These are phyloP conservation scores for Caryocar brasiliense DNA, from an alignment of 441 rosid species.

Conservation along the genomic window DNA sequence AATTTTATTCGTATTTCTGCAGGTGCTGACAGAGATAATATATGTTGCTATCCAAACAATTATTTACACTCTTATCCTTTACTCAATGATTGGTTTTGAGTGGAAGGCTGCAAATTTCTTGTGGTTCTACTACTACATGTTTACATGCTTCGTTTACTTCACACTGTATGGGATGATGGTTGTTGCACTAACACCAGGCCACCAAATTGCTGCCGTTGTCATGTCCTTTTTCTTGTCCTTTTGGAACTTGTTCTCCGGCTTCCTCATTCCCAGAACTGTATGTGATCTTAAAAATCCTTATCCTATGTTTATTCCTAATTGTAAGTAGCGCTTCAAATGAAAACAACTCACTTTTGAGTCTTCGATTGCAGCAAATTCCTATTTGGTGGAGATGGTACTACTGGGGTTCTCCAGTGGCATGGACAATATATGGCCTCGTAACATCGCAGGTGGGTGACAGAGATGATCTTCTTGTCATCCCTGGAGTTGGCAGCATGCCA, in stretches of 20 bases:
- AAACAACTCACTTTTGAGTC: neutral
- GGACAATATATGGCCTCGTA: slow-evolving; percentile 79
- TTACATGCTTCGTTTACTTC: slow-evolving; percentile 51
- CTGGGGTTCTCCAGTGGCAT: slow-evolving; percentile 71
- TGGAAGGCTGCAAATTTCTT: slow-evolving; percentile 49
- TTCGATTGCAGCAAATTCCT: slow-evolving; percentile 53
- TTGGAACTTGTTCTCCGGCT: slow-evolving; percentile 88
- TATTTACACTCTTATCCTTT: slow-evolving; percentile 42
- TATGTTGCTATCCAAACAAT: slow-evolving; percentile 46
- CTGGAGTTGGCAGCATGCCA: slow-evolving; percentile 17
- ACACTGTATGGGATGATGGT: slow-evolving; percentile 80
- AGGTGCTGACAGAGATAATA: slow-evolving; percentile 64
- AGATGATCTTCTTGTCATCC: slow-evolving; percentile 20
- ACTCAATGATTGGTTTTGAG: slow-evolving; percentile 62
- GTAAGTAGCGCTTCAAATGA: too few species aligned
- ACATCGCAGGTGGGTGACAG: slow-evolving; percentile 70
- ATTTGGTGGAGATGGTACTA: slow-evolving; percentile 96
- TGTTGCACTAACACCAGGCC: slow-evolving; percentile 62
- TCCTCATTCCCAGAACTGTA: slow-evolving; percentile 58
- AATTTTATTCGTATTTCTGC: slow-evolving; percentile 4
- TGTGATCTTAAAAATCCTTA: neutral
- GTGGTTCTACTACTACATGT: slow-evolving; percentile 54
- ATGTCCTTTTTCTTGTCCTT: slow-evolving; percentile 71
- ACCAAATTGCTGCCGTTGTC: slow-evolving; percentile 56
- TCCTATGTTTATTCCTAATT: neutral